Percentiles rank a stretch among this genome's conserved stretches.
Evolutionary conservation across 139 green algal genomes (phyloP).

Genomic region (Mesostigma viride): DNA sequence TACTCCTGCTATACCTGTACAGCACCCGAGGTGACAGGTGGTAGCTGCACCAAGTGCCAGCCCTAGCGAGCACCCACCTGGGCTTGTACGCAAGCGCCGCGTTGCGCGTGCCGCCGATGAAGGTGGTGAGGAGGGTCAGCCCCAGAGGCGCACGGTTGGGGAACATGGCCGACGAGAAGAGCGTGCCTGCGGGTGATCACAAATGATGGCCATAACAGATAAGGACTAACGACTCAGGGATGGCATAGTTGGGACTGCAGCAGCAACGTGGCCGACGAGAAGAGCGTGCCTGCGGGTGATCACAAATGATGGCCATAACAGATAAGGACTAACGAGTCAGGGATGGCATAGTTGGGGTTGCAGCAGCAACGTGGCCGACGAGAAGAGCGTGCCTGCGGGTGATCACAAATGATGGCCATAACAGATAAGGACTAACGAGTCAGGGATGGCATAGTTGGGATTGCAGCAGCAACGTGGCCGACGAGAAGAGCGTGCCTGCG

Average conservation of each 20-base stretch:
- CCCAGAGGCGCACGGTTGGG: constrained; percentile 20
- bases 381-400: constrained; percentile 28
- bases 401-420: no score
- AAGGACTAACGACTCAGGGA: no score
- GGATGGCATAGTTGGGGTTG: no score
- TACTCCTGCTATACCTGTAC: no score
- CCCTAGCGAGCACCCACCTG: not conserved
- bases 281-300: constrained; percentile 25
- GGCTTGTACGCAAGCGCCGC: constrained; percentile 4
- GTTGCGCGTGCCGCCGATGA: constrained; percentile 23
- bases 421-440: no score
- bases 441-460: no score
- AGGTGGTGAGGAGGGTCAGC: constrained; percentile 22
- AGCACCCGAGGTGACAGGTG: no score
- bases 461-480: constrained; percentile 33
- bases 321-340: no score
- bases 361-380: constrained; percentile 31
- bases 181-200: constrained; percentile 22
- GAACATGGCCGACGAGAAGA: constrained; percentile 34
- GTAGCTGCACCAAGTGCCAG: no score
- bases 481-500: constrained; percentile 29
- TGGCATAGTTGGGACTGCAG: no score
- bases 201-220: no score
- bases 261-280: constrained; percentile 33
- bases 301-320: no score